Percentiles rank a stretch among this genome's conserved stretches.
Evolutionary conservation across 164 flowering plant genomes (phyloP).

Genomic region (Houttuynia cordata): DNA sequence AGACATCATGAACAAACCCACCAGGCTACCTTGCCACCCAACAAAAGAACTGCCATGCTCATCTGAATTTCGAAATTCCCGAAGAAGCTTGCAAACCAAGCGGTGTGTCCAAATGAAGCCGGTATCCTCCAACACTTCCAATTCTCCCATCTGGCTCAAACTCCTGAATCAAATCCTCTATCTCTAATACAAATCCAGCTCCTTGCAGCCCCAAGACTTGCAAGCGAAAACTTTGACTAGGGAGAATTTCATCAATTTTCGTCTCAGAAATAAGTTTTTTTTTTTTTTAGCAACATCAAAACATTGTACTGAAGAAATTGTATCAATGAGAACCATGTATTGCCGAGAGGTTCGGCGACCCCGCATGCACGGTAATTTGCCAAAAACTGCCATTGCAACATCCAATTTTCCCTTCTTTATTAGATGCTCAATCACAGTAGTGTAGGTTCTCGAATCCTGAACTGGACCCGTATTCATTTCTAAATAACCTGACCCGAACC

Average conservation of each 20-base stretch:
- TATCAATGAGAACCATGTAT: slow-evolving; percentile 45
- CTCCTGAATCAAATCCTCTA: slow-evolving; percentile 35
- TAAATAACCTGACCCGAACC: too few relatives aligned
- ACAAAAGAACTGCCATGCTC: slow-evolving; percentile 82
- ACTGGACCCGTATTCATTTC: too few relatives aligned
- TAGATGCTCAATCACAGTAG: slow-evolving; percentile 64
- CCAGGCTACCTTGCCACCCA: slow-evolving; percentile 88
- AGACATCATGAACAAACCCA: slow-evolving; percentile 60
- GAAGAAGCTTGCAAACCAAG: slow-evolving; percentile 72
- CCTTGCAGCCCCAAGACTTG: slow-evolving; percentile 40
- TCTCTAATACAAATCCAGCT: slow-evolving; percentile 44
- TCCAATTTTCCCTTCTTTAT: slow-evolving; percentile 39
- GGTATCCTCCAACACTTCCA: slow-evolving; percentile 51
- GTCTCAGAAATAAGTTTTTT: slow-evolving; percentile 47
- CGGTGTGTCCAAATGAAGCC: slow-evolving; percentile 73
- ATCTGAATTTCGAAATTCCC: slow-evolving; percentile 55
- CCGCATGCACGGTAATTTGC: slow-evolving; percentile 57
- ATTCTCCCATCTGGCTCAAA: slow-evolving; percentile 66
- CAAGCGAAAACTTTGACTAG: slow-evolving; percentile 35
- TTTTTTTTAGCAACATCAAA: slow-evolving; percentile 47
- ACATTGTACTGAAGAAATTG: slow-evolving; percentile 20
- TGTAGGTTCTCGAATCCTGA: slow-evolving; percentile 73
- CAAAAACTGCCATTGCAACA: slow-evolving; percentile 52
- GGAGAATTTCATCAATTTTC: slow-evolving; percentile 66
- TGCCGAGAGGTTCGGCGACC: slow-evolving; percentile 57